Base-by-base conservation (phyloP, 768 basidiomycete genomes). In the Termitomyces sp. region DNA sequence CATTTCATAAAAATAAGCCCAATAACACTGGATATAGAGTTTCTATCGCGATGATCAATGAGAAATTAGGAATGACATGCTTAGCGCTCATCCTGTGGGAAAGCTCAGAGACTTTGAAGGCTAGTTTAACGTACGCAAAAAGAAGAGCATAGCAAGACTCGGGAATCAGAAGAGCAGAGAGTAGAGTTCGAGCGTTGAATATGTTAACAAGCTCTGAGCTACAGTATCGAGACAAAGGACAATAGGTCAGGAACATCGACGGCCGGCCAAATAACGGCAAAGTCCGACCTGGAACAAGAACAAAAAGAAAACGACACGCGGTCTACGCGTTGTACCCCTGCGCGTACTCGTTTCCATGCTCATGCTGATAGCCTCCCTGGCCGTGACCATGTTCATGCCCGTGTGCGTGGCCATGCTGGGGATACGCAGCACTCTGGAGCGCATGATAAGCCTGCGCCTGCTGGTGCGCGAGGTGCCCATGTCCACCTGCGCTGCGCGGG, bases 401-500 rank as follows among this genome's bases (percentile, higher is more conserved):
- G 12, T 12, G 35, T n/a, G n/a, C n/a, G 9, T 38, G 36, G 6
- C 18, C 16, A 6, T 40, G 38, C 4, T 14, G 16, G n/a, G n/a
- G n/a, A 23, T 32, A 18, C 20, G 35, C 36, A 7, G 30, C 14
- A 3, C 13, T 13, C 57, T 20, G 60, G 16, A 59, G 20, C 5
- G 57, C 57, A 26, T 59, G 61, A 5, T 53, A 62, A 0, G 57
- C 52, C 61, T 59, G 57, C 6, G 66, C 64, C 54, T 64, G 67
- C 54, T 67, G 65, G 7, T 68, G 67, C 9, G 62, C 63, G 50
- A 55, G 57, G 43, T 41, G 61, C 5, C 56, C 47, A 16, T 35
- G 8, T 0, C 32, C n/a, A n/a, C n/a, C 12, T 30, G 65, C 40
- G 20, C 56, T 61, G 28, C 59, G 16, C 3, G 70, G 46, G 46